Percentiles rank a stretch among this genome's conserved stretches.
Evolutionary conservation across 2,329 filamentous ascomycete genomes (phyloP).

Genomic region (Xylaria sp.): DNA sequence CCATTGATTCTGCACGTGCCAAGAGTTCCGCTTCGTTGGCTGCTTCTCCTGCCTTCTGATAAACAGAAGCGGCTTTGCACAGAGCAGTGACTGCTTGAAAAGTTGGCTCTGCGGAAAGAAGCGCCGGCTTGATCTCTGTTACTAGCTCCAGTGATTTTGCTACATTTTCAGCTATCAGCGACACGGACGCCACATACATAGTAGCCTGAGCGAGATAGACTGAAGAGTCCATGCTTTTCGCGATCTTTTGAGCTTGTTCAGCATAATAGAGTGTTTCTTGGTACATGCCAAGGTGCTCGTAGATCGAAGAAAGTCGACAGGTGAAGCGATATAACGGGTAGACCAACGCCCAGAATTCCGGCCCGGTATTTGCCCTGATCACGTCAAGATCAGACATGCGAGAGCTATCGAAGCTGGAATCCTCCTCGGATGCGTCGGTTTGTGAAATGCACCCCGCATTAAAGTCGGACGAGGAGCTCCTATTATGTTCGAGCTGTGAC

Average conservation of each 20-base stretch:
- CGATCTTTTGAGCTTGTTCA: conserved; percentile 83
- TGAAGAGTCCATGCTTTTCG: conserved; percentile 72
- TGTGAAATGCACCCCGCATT: conserved; percentile 45
- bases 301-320: conserved; percentile 79
- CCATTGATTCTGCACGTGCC: conserved; percentile 61
- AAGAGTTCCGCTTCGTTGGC: conserved; percentile 59
- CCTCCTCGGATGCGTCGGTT: conserved; percentile 42
- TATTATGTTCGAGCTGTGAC: conserved; percentile 61
- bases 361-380: conserved; percentile 57
- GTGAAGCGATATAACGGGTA: conserved; percentile 77
- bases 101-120: conserved; percentile 59
- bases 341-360: conserved; percentile 83
- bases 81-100: conserved; percentile 60
- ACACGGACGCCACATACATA: conserved; percentile 66
- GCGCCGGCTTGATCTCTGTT: conserved; percentile 62
- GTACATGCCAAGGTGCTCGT: conserved; percentile 85
- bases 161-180: conserved; percentile 67
- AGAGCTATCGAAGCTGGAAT: conserved; percentile 47
- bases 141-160: conserved; percentile 68
- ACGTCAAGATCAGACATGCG: conserved; percentile 42
- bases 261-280: conserved; percentile 90
- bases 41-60: conserved; percentile 60
- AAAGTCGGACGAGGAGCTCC: conserved; percentile 35
- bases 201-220: conserved; percentile 66
- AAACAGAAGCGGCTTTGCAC: conserved; percentile 67